Evolutionary conservation across 192 early-diverging fungal genomes (phyloP), one percentile per base, ranked within the genome.

Genomic region (Rhizoclosmatium sp.): DNA sequence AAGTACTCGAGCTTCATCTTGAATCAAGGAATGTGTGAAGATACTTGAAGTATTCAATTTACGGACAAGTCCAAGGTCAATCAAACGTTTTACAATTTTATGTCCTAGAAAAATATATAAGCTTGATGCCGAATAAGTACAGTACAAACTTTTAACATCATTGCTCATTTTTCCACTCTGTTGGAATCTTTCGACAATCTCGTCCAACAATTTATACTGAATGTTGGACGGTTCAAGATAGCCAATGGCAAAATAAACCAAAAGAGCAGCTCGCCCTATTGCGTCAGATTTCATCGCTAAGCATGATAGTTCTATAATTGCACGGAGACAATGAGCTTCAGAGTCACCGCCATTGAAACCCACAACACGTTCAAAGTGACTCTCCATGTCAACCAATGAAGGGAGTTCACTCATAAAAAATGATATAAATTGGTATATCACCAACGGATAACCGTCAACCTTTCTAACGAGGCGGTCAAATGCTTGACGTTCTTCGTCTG

Each of bases 381-480:
- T 23, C 40, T 65, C 62, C n/a, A 65, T 10, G 12, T 65, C 62
- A 65, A 23, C 23, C 62, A 65, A 31, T 12, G 14, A n/a, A 0
- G 9, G 62, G 40, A 65, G 9, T 65, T 65, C 62, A 31, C 23
- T 65, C 9, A n/a, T n/a, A 0, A 31, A 65, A 31, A 10, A 65
- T 41, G 62, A 65, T 31, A 65, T 65, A 23, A 65, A 23, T 31
- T 65, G 62, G 9, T 41, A 12, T 10, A 65, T 65, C 14, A 65
- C 62, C 9, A 65, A 12, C 10, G 62, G 62, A 65, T 19, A 65
- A n/a, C 62, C 62, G 31, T 65, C 62, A 65, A 65, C 31, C n/a
- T 41, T n/a, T 9, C 9, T 19, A 31, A 65, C 62, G 31, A 65
- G 10, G 62, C 40, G 10, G 9, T 65, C 62, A 65, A 65, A 65